Conservation (phyloP, 176 grass and related monocot species). For the Metroxylon sagu region DNA sequence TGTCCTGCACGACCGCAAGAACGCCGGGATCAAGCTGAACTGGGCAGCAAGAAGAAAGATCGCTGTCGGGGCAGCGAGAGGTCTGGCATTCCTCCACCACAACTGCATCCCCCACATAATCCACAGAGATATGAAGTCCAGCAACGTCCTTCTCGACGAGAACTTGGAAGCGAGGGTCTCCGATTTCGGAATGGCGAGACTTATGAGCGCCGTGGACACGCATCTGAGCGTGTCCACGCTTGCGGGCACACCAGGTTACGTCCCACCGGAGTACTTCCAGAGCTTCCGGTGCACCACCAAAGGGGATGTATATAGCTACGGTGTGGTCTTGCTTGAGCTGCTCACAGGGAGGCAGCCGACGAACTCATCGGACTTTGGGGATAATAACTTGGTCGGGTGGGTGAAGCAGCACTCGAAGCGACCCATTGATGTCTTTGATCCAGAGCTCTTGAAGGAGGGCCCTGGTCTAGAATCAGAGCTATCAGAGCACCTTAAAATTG, state of each 20-base stretch:
- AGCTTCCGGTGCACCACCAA: slow-evolving; percentile 27
- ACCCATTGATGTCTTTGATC: slow-evolving; percentile 21
- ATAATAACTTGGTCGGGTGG: slow-evolving; percentile 26
- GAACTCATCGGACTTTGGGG: slow-evolving; percentile 6
- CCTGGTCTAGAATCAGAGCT: slow-evolving; percentile 16
- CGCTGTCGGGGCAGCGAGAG: slow-evolving; percentile 18
- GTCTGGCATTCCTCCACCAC: slow-evolving; percentile 24
- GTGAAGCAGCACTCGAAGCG: slow-evolving; percentile 21
- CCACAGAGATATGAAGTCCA: slow-evolving; percentile 29
- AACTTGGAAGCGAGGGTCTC: slow-evolving; percentile 19
- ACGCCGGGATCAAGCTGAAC: slow-evolving; percentile 18
- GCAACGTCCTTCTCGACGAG: slow-evolving; percentile 26
- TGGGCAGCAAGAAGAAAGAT: slow-evolving; percentile 23
- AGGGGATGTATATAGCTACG: slow-evolving; percentile 27
- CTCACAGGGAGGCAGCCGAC: slow-evolving; percentile 17
- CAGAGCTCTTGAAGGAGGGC: slow-evolving; percentile 10
- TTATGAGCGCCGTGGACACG: slow-evolving; percentile 15
- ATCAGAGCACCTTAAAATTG: slow-evolving; percentile 27
- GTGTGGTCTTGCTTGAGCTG: slow-evolving; percentile 23
- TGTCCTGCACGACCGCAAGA: slow-evolving; percentile 19
- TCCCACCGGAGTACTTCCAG: slow-evolving; percentile 26
- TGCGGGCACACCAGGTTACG: slow-evolving; percentile 21
- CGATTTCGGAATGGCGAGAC: slow-evolving; percentile 25
- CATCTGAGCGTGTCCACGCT: slow-evolving; percentile 22
- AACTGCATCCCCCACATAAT: slow-evolving; percentile 24